Evolutionary conservation across 768 basidiomycete species (phyloP).

Genomic region (Auriscalpium vulgare): DNA sequence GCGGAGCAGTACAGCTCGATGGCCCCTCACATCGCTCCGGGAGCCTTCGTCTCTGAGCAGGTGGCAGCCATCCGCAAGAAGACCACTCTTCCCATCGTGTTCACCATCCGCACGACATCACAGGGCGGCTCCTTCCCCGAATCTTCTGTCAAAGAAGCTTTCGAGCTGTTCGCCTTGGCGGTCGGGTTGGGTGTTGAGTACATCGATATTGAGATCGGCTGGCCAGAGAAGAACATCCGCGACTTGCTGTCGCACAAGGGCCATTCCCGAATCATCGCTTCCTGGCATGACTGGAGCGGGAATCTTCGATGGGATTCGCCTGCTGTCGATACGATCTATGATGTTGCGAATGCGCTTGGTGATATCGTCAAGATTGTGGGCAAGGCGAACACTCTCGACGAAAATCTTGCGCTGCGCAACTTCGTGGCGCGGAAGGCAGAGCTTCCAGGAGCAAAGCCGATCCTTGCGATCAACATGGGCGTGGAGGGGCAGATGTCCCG

Average conservation of each 20-base stretch:
- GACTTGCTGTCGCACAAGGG: slow-evolving; percentile 59
- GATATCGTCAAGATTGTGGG: slow-evolving; percentile 93
- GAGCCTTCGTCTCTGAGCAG: slow-evolving; percentile 72
- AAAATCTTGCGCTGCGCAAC: slow-evolving; percentile 71
- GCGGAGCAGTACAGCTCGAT: slow-evolving; percentile 37
- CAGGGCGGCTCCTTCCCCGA: slow-evolving; percentile 94
- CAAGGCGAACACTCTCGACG: slow-evolving; percentile 63
- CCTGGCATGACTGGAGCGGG: slow-evolving; percentile 94
- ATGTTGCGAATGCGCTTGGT: slow-evolving; percentile 54
- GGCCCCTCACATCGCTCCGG: slow-evolving; percentile 52
- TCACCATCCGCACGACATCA: slow-evolving; percentile 78
- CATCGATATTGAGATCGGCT: slow-evolving; percentile 82
- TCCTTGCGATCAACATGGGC: slow-evolving; percentile 95
- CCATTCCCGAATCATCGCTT: slow-evolving; percentile 74
- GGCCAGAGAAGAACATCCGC: slow-evolving; percentile 54
- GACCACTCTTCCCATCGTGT: slow-evolving; percentile 82
- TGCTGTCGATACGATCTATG: slow-evolving; percentile 61
- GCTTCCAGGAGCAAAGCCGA: slow-evolving; percentile 55
- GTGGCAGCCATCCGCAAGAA: slow-evolving; percentile 68
- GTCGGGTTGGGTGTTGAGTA: slow-evolving; percentile 85
- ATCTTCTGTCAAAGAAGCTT: slow-evolving; percentile 57
- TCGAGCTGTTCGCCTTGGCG: slow-evolving; percentile 70
- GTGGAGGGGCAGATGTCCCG: slow-evolving; percentile 83
- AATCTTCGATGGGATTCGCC: slow-evolving; percentile 71
- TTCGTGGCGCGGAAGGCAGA: slow-evolving; percentile 50